Evolutionary conservation across 2,329 filamentous ascomycete genomes (phyloP), one percentile per base, ranked within the genome.

Genomic region (Podosphaera aphanis): DNA sequence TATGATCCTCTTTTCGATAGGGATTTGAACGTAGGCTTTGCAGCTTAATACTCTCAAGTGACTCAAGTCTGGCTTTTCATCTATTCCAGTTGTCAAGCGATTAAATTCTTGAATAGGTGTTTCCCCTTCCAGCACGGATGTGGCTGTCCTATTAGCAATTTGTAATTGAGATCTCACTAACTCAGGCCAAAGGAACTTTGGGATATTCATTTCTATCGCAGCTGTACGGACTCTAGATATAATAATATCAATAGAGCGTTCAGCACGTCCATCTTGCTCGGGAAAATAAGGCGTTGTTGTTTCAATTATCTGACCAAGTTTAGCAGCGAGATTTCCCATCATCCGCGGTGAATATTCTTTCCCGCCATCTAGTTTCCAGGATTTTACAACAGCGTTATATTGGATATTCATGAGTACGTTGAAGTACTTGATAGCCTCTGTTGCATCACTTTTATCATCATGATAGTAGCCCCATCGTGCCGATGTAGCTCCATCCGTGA

Each of bases 231-330:
- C 7, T 38, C 36, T 38, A 5, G 36, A 38, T 19, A 38, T 19
- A 19, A 38, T 38, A 19, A 38, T 38, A 4, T 11, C 19, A 38
- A 38, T 38, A 6, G 10, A 18, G 5, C 36, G n/a, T 38, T 38
- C 36, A 19, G 36, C 36, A 2, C n/a, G 36, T n/a, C 36, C 36
- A 38, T 38, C 36, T 38, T 38, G 36, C 13, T 38, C 36, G 11
- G 5, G 36, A 38, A 21, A 19, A 21, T 38, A 19, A 4, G 23
- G 41, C n/a, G 39, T 33, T 13, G 41, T 43, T 31, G 27, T 43
- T 43, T 43, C 41, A 35, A 43, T 21, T 5, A 35, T 19, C 19
- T 43, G 41, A 27, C 25, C 27, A 35, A 43, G n/a, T 21, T 43
- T n/a, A 18, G 25, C 18, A 31, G 41, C 41, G 15, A 31, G 23